Evolutionary conservation across 768 basidiomycete genomes (phyloP).

Genomic region (Rubroboletus pulcherrimus): DNA sequence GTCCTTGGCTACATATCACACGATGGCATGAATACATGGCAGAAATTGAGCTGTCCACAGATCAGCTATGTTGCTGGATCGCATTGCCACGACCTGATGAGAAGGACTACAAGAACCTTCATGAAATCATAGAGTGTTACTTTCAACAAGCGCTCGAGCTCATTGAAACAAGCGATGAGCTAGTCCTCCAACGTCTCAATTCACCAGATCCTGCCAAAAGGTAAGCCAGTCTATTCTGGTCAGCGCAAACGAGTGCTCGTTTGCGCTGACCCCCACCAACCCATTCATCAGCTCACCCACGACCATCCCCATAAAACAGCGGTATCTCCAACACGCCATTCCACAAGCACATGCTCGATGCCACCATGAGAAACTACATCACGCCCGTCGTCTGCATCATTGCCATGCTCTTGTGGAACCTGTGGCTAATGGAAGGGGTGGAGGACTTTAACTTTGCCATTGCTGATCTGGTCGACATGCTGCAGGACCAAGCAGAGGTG

Average conservation of each 20-base stretch:
- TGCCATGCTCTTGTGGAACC: neutral
- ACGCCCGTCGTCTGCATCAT: neutral
- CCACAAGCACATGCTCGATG: slow-evolving; percentile 13
- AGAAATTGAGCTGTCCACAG: rapidly evolving
- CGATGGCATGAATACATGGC: neutral
- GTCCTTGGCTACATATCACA: neutral
- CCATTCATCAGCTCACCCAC: too few relatives aligned
- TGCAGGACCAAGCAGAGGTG: neutral
- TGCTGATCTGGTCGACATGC: neutral
- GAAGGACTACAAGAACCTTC: neutral
- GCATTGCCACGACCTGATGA: neutral
- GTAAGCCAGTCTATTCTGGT: neutral
- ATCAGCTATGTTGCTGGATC: rapidly evolving
- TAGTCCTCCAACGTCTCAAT: slow-evolving; percentile 6
- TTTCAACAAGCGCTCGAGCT: neutral
- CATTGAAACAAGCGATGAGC: neutral
- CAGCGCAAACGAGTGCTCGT: too few relatives aligned
- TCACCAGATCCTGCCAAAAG: slow-evolving; percentile 5
- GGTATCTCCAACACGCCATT: slow-evolving; percentile 25
- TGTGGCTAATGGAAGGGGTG: neutral
- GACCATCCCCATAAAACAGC: neutral
- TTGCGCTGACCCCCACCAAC: too few relatives aligned
- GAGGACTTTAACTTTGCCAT: neutral
- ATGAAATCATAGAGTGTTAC: neutral
- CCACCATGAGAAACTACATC: slow-evolving; percentile 16